Evolutionary conservation across 306 rosid species (phyloP).

Genomic region (Astragalus membranaceus): DNA sequence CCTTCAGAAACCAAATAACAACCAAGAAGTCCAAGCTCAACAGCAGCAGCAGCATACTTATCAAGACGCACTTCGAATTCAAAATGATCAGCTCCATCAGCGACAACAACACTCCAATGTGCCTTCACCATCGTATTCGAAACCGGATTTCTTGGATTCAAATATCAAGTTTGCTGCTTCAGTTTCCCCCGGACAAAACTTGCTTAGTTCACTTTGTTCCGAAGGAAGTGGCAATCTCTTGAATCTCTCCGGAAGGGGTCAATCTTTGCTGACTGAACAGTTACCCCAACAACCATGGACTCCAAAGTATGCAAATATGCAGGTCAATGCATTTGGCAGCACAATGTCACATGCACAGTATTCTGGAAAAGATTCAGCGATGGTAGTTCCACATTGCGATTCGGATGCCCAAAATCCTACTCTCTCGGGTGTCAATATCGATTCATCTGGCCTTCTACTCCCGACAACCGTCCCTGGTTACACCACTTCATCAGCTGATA

Average conservation of each 20-base stretch:
- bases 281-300: slow-evolving; percentile 61
- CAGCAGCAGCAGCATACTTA: slow-evolving; percentile 50
- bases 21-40: slow-evolving; percentile 54
- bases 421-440: slow-evolving; percentile 75
- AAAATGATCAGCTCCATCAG: slow-evolving; percentile 59
- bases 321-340: slow-evolving; percentile 49
- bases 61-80: slow-evolving; percentile 48
- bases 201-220: slow-evolving; percentile 53
- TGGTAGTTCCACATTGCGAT: slow-evolving; percentile 53
- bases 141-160: slow-evolving; percentile 57
- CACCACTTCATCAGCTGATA: slow-evolving; percentile 50
- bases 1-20: slow-evolving; percentile 53
- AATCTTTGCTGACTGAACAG: slow-evolving; percentile 53
- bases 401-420: slow-evolving; percentile 64
- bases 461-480: slow-evolving; percentile 59
- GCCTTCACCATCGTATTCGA: slow-evolving; percentile 60
- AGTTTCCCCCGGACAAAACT: slow-evolving; percentile 48
- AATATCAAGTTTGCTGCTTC: slow-evolving; percentile 50
- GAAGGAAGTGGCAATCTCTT: slow-evolving; percentile 54
- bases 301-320: slow-evolving; percentile 50
- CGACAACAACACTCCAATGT: slow-evolving; percentile 45
- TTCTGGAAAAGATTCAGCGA: slow-evolving; percentile 53
- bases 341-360: slow-evolving; percentile 49
- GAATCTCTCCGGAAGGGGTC: slow-evolving; percentile 51
- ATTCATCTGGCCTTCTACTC: slow-evolving; percentile 83